A percentile compares a stretch with the other conserved stretches of the same genome.
These are phyloP conservation scores for Schizochytrium sp. DNA, from an alignment of 108 stramenopile genomes.

Conservation along the genomic window DNA sequence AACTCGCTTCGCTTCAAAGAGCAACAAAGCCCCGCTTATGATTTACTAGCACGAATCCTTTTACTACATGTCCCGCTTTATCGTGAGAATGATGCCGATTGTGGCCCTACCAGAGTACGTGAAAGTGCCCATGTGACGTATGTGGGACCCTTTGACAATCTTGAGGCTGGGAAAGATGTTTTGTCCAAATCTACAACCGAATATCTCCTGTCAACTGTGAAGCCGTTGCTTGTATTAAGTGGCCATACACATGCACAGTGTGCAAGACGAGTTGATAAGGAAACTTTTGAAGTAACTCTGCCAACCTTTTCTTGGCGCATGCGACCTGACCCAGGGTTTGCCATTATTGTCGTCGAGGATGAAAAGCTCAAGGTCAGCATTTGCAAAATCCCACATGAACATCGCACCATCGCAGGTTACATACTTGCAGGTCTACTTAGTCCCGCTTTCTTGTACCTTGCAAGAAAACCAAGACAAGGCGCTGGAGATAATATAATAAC, in stretches of 20 bases:
- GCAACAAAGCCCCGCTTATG: too few relatives aligned
- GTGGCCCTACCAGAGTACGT: constrained; percentile 2
- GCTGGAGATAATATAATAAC: too few relatives aligned
- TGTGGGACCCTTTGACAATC: neutral
- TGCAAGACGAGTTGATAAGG: neutral
- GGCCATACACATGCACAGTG: constrained; percentile 38
- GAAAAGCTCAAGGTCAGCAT: neutral
- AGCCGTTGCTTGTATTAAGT: neutral
- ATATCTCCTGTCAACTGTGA: neutral
- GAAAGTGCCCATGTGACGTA: constrained; percentile 22
- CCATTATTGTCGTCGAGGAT: neutral
- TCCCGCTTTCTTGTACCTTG: too few relatives aligned
- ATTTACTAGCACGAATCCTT: neutral
- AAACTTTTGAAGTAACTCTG: constrained; percentile 19
- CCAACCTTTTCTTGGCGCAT: constrained; percentile 39
- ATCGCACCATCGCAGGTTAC: neutral
- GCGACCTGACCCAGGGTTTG: constrained; percentile 21
- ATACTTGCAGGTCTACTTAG: neutral
- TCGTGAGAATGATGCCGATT: neutral
- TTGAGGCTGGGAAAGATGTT: neutral
- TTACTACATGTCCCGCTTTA: neutral
- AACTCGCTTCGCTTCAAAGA: too few relatives aligned
- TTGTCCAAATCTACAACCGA: neutral
- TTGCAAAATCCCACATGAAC: constrained; percentile 6
- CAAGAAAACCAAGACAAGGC: too few relatives aligned